Evolutionary conservation across 306 rosid species (phyloP).

Genomic region (Myrica gale): DNA sequence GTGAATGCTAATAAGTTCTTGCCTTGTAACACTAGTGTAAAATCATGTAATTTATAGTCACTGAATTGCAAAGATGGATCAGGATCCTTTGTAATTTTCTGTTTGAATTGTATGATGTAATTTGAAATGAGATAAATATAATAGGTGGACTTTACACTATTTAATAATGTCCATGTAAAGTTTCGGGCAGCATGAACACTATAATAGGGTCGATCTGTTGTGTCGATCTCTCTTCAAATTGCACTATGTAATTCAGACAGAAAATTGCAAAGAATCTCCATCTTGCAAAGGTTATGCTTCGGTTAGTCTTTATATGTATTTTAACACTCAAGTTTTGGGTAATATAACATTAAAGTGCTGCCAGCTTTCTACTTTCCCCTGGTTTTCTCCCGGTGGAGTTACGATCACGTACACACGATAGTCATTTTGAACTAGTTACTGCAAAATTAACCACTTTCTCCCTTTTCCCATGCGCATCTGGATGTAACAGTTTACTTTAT

Average conservation of each 20-base stretch:
- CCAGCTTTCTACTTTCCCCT: neutral
- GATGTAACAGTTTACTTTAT: too few relatives aligned
- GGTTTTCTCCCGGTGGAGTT: neutral
- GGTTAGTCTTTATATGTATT: slow-evolving; percentile 24
- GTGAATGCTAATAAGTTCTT: slow-evolving; percentile 16
- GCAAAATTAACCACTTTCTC: neutral
- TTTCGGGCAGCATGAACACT: too few relatives aligned
- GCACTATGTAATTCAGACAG: neutral
- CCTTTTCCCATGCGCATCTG: neutral
- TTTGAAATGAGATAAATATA: too few relatives aligned
- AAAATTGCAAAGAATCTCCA: slow-evolving; percentile 7
- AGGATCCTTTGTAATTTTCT: too few relatives aligned
- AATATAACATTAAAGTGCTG: neutral
- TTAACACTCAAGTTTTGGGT: slow-evolving; percentile 22
- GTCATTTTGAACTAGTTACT: neutral
- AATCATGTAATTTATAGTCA: slow-evolving; percentile 31
- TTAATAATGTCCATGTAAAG: too few relatives aligned
- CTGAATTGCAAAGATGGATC: neutral
- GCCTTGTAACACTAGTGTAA: slow-evolving; percentile 11
- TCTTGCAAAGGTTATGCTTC: slow-evolving; percentile 8
- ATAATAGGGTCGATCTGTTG: too few relatives aligned
- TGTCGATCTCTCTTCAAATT: neutral
- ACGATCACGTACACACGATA: neutral
- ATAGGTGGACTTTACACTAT: too few relatives aligned
- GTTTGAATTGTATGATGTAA: too few relatives aligned